Evolutionary conservation across 192 early-diverging fungal genomes (phyloP), one percentile per base, ranked within the genome.

Genomic region (Diversispora epigaea): DNA sequence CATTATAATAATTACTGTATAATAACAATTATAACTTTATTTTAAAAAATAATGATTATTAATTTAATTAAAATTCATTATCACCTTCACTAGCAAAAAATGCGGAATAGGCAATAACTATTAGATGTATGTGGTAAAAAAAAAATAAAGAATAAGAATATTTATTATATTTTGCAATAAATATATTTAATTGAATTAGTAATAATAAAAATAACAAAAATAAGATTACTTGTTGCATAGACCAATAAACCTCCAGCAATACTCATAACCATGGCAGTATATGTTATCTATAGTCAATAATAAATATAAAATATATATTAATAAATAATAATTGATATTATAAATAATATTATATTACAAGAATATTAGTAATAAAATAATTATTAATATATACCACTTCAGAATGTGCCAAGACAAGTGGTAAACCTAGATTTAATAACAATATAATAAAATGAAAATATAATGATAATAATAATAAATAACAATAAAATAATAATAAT

Each of bases 161-260:
- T n/a, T n/a, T n/a, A n/a, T n/a, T 49, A 50, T 9, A 58, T 47
- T 41, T 62, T 43, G 25, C 44, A 25, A 6, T 67, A 6, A 58
- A 25, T 58, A 54, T 49, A 50, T 19, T 55, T 14, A 63, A 44
- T 41, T 64, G 2, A 7, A 12, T 4, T 54, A 19, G 44, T 10
- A 45, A 62, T 54, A 10, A 67, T 19, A 22, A 19, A 25, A 52
- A 22, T 4, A 22, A 45, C 8, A n/a, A 2, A 22, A 25, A 17
- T 47, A 49, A 46, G 77, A 81, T 71, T 89, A 83, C 96, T 97
- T 25, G 95, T 97, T 32, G 88, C 89, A 76, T 99, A 99, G 32
- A 99, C 94, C 80, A 99, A 75, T 22, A 93, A 68, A n/a, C 97
- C 97, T 45, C 97, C 97, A 6, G 82, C 71, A 54, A 96, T 85